Conservation (phyloP, 2,329 filamentous ascomycete genomes). For the Bertia moriformis region DNA sequence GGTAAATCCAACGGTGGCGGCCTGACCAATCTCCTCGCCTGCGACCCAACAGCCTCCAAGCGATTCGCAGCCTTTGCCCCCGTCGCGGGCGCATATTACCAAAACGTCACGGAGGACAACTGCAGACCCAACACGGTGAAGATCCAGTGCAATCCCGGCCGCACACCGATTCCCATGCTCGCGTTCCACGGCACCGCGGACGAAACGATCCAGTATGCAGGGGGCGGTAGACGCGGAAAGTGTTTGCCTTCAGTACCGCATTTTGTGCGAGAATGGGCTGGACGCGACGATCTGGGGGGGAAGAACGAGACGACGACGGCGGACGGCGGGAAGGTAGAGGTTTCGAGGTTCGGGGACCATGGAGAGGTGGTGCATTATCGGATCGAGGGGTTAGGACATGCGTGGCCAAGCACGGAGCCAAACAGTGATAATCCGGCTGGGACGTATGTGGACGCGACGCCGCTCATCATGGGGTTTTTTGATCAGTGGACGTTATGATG, state of each 20-base stretch:
- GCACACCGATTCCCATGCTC: not conserved
- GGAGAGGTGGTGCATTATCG: not conserved
- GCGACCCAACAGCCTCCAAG: conserved; percentile 18
- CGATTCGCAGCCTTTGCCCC: conserved; percentile 29
- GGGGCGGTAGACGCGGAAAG: not conserved
- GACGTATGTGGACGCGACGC: conserved; percentile 9
- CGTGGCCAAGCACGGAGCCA: conserved; percentile 7
- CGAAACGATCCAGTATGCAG: not conserved
- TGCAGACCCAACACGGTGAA: not conserved
- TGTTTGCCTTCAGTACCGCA: not conserved
- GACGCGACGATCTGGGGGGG: not conserved
- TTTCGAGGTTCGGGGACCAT: not conserved
- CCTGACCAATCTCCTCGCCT: conserved; percentile 23
- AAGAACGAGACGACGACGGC: not conserved
- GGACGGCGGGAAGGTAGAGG: not conserved
- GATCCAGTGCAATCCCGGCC: not conserved
- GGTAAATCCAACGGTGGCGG: conserved; percentile 32
- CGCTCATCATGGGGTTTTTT: conserved; percentile 9
- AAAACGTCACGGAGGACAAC: conserved; percentile 1
- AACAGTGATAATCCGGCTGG: conserved; percentile 7
- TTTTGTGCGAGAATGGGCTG: not conserved
- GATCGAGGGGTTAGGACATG: conserved; percentile 6
- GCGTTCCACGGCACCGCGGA: conserved; percentile 1
- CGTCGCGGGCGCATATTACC: conserved; percentile 27
- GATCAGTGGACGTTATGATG: not conserved